phyloP scores from a whole-genome alignment of 495 filamentous ascomycete genomes.

The Copromyces sp. region DNA sequence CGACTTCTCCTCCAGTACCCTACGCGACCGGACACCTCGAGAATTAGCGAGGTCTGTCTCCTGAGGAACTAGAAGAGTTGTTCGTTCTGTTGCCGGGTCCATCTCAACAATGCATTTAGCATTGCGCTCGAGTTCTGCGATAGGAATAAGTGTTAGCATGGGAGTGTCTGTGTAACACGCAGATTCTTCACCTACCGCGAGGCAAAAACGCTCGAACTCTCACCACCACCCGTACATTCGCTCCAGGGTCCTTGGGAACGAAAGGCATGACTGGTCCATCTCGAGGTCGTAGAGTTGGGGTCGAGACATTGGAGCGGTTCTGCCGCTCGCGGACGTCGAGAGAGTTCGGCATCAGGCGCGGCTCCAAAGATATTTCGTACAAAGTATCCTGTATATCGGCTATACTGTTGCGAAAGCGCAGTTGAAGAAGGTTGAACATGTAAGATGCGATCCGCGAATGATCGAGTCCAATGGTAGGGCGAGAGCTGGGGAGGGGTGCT shows the following conservation, averaged over 20 bases:
- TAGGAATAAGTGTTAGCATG: not conserved
- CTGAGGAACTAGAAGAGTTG: constrained; percentile 62
- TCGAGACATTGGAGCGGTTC: constrained; percentile 52
- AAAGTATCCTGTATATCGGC: constrained; percentile 33
- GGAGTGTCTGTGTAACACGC: not conserved
- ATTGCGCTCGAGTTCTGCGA: constrained; percentile 64
- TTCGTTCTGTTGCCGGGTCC: constrained; percentile 75
- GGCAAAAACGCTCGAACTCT: constrained; percentile 81
- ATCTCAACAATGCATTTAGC: constrained; percentile 82
- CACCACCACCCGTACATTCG: constrained; percentile 92
- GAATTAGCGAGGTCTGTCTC: constrained; percentile 53
- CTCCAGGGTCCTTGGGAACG: constrained; percentile 48
- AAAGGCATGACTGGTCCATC: constrained; percentile 47
- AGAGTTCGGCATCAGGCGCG: constrained; percentile 35
- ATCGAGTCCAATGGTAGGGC: not conserved
- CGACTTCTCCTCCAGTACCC: constrained; percentile 71
- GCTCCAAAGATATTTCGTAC: constrained; percentile 34
- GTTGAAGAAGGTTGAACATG: constrained; percentile 30
- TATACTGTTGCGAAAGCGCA: constrained; percentile 27
- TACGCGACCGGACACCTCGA: constrained; percentile 54
- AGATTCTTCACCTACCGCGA: constrained; percentile 50
- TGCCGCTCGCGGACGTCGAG: constrained; percentile 19
- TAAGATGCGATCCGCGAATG: not conserved
- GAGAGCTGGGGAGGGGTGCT: not conserved
- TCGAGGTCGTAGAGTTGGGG: constrained; percentile 61